Percentiles rank a stretch among this genome's conserved stretches.
phyloP scores from a whole-genome alignment of 2,329 filamentous ascomycete genomes.

The Aspergillus hortae region DNA sequence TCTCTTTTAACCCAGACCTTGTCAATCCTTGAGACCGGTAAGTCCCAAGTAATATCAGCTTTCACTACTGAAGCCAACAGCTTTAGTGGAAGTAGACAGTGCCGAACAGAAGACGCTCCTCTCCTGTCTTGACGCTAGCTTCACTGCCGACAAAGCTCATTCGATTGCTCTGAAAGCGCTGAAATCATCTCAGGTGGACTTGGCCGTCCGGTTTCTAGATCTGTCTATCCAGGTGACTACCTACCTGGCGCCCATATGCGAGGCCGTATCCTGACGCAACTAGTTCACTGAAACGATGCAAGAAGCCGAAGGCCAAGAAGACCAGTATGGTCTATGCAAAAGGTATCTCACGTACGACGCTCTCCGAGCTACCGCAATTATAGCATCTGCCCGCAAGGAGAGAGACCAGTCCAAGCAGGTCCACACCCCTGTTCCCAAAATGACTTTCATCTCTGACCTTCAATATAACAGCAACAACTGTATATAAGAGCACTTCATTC shows the following conservation, averaged over 20 bases:
- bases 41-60: constrained; percentile 7
- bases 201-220: constrained; percentile 45
- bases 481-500: constrained; percentile 63
- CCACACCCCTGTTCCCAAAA: constrained; percentile 6
- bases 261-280: neutral
- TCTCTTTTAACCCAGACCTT: constrained; percentile 50
- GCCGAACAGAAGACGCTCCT: neutral
- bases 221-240: constrained; percentile 41
- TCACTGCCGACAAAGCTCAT: neutral
- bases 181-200: neutral
- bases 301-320: constrained; percentile 13
- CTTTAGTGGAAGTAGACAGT: neutral
- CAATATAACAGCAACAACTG: constrained; percentile 56
- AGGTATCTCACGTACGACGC: constrained; percentile 70
- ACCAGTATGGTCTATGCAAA: constrained; percentile 49
- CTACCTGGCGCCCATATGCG: too few species aligned
- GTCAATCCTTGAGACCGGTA: constrained; percentile 51
- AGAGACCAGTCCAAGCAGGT: constrained; percentile 40
- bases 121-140: neutral
- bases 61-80: neutral
- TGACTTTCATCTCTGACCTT: constrained; percentile 27
- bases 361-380: constrained; percentile 49
- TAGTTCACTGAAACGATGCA: constrained; percentile 40
- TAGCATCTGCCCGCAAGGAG: constrained; percentile 48
- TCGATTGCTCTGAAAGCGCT: neutral